Percentiles rank a stretch among this genome's conserved stretches.
These are phyloP conservation scores for Neostapfia colusana DNA, from an alignment of 176 grass and related monocot genomes.

Conservation along the genomic window DNA sequence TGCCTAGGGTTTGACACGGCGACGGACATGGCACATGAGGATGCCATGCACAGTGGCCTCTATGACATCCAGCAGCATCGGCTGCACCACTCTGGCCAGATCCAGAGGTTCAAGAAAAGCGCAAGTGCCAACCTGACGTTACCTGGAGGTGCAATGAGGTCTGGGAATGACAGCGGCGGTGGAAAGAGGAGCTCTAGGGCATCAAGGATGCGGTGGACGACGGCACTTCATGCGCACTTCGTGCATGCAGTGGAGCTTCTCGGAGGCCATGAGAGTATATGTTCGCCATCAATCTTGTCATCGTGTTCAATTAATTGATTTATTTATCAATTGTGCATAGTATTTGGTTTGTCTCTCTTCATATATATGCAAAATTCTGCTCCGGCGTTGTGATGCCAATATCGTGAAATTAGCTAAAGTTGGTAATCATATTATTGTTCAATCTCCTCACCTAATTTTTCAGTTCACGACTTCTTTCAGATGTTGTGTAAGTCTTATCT, in stretches of 20 bases:
- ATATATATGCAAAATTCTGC: neutral
- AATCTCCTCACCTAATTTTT: neutral
- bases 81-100: slow-evolving; percentile 59
- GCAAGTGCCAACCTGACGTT: slow-evolving; percentile 9
- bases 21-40: neutral
- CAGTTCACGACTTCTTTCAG: no score
- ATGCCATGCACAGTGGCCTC: neutral
- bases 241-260: slow-evolving; percentile 92
- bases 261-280: slow-evolving; percentile 92
- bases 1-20: slow-evolving; percentile 48
- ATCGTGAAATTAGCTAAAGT: neutral
- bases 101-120: slow-evolving; percentile 73
- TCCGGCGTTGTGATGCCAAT: neutral
- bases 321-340: neutral
- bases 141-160: slow-evolving; percentile 21
- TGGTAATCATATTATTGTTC: no score
- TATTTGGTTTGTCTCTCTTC: neutral
- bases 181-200: slow-evolving; percentile 80
- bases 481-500: neutral
- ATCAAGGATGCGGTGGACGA: slow-evolving; percentile 97
- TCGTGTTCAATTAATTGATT: no score
- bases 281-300: neutral
- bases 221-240: slow-evolving; percentile 87
- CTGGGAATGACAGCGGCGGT: slow-evolving; percentile 20
- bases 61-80: slow-evolving; percentile 28